Evolutionary conservation across 495 filamentous ascomycete genomes (phyloP).

Genomic region (Lophiostoma macrostomum): DNA sequence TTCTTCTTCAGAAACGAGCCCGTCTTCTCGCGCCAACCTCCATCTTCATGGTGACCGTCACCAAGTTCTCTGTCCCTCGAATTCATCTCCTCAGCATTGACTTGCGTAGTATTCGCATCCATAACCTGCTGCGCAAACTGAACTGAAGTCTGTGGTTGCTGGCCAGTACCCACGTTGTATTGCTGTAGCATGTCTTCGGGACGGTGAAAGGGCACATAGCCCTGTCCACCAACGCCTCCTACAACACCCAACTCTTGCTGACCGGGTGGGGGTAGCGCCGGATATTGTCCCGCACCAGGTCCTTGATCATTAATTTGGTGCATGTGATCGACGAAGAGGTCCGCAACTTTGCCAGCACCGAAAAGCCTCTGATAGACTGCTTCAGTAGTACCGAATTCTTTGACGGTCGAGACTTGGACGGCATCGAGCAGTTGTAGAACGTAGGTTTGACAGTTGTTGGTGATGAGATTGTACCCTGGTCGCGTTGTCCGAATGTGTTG

Average conservation of each 20-base stretch:
- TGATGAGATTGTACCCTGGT: constrained; percentile 48
- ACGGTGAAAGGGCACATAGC: background rate
- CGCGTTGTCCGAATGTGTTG: constrained; percentile 42
- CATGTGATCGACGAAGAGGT: constrained; percentile 43
- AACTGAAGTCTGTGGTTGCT: background rate
- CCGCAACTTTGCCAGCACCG: constrained; percentile 41
- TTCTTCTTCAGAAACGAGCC: too few relatives aligned
- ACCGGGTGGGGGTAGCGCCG: background rate
- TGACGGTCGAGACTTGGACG: constrained; percentile 43
- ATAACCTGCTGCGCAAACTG: constrained; percentile 4
- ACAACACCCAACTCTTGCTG: background rate
- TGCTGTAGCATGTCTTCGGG: too few relatives aligned
- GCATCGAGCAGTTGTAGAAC: constrained; percentile 45
- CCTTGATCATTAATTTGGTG: constrained; percentile 35
- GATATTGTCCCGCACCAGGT: background rate
- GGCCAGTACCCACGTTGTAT: background rate
- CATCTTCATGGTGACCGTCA: too few relatives aligned
- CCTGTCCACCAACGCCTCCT: background rate
- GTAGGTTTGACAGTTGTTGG: constrained; percentile 52
- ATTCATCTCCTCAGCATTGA: background rate
- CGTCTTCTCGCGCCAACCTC: too few relatives aligned
- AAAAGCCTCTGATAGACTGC: constrained; percentile 44
- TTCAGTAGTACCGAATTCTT: constrained; percentile 44
- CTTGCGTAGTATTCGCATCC: constrained; percentile 1
- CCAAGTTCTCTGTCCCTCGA: background rate